Evolutionary conservation across 345 rosid species (phyloP).

Genomic region (Camelina sativa): DNA sequence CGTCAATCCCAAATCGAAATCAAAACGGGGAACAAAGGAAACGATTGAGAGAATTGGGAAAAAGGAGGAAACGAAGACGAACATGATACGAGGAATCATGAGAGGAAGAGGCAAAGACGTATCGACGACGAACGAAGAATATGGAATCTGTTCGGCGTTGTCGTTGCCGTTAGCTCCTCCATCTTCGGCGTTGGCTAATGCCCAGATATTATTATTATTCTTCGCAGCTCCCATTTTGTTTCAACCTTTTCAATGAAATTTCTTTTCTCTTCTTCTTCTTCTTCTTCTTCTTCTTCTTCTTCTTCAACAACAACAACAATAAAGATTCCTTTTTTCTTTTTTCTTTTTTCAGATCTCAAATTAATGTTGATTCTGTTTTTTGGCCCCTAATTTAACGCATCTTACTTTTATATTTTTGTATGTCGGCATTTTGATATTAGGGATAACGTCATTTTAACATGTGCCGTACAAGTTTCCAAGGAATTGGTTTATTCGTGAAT

Average conservation of each 20-base stretch:
- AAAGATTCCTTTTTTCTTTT: constrained; percentile 15
- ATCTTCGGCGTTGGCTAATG: constrained; percentile 47
- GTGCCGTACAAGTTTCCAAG: neutral
- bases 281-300: neutral
- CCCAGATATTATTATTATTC: constrained; percentile 46
- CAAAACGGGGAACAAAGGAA: neutral
- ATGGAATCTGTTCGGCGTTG: constrained; percentile 41
- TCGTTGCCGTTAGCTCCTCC: constrained; percentile 36
- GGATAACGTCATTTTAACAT: neutral
- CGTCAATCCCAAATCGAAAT: neutral
- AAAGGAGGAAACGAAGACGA: constrained; percentile 38
- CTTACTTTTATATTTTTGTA: neutral
- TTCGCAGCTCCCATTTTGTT: constrained; percentile 57
- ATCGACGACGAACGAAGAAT: constrained; percentile 58
- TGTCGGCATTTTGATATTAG: neutral
- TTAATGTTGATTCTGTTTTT: constrained; percentile 11
- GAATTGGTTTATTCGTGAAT: too few species aligned
- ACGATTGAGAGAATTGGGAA: neutral
- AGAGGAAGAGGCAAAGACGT: constrained; percentile 61
- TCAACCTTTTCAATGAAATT: too few species aligned
- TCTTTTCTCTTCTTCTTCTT: too few species aligned
- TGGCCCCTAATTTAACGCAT: neutral
- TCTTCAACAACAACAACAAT: neutral
- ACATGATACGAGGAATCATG: constrained; percentile 75
- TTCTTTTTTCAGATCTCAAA: constrained; percentile 28